These are phyloP conservation scores for Stagonosporopsis vannaccii DNA, from an alignment of 2,329 filamentous ascomycete species.

Conservation along the genomic window DNA sequence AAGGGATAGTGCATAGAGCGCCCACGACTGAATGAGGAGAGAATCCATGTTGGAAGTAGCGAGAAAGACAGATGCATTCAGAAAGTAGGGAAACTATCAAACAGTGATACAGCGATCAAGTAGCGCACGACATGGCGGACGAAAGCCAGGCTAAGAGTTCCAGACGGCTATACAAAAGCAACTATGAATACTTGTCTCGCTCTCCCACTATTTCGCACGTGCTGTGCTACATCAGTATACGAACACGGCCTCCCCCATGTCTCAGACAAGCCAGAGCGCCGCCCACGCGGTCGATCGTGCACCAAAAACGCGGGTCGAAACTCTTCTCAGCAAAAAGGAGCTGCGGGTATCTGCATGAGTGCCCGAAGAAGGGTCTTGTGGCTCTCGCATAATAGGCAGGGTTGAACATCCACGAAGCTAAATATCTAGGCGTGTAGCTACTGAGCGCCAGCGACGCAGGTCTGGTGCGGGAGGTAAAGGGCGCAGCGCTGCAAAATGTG, in stretches of 20 bases:
- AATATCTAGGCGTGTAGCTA: background rate
- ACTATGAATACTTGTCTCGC: constrained; percentile 4
- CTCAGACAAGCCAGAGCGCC: constrained; percentile 7
- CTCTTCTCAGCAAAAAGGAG: background rate
- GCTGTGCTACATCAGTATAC: constrained; percentile 16
- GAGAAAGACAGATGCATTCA: background rate
- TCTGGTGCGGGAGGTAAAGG: constrained; percentile 1
- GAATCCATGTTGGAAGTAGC: constrained; percentile 9
- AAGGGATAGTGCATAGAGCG: constrained; percentile 30
- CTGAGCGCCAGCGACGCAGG: background rate
- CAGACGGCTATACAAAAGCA: constrained; percentile 2
- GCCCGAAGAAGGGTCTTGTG: constrained; percentile 8
- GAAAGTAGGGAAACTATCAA: background rate
- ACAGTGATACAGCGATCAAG: background rate
- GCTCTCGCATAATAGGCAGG: background rate
- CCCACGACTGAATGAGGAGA: constrained; percentile 35
- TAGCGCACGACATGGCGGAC: background rate
- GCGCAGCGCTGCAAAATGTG: background rate
- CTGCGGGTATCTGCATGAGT: constrained; percentile 5
- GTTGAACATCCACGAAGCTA: background rate
- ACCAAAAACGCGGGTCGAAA: background rate
- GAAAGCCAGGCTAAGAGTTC: background rate
- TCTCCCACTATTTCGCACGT: constrained; percentile 2
- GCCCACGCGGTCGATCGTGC: constrained; percentile 4
- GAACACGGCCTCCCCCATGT: constrained; percentile 4